A percentile compares a stretch with the other conserved stretches of the same genome.
Conservation (phyloP, 495 filamentous ascomycete species). For the Xylaria telfairii region DNA sequence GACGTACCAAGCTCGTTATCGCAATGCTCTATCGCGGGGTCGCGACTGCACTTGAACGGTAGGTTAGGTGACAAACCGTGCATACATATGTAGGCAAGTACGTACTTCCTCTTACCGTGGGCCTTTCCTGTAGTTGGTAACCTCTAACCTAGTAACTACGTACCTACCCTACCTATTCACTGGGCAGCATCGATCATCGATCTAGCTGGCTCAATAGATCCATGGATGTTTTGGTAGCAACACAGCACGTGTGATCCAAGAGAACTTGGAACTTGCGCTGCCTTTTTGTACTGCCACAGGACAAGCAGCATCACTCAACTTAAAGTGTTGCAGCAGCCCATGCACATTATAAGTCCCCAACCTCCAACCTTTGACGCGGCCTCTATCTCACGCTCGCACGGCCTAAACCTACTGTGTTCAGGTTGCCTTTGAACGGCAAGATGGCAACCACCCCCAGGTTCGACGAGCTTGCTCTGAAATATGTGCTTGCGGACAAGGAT, state of each 20-base stretch:
- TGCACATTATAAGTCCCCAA: neutral
- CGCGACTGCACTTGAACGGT: neutral
- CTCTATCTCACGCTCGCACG: neutral
- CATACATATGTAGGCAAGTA: neutral
- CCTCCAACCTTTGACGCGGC: neutral
- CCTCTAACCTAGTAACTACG: neutral
- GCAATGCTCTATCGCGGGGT: constrained; percentile 13
- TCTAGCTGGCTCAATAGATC: neutral
- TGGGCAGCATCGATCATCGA: neutral
- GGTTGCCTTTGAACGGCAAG: constrained; percentile 9
- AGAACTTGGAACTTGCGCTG: no score
- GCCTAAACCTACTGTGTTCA: neutral
- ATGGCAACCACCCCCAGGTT: constrained; percentile 48
- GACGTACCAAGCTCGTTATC: constrained; percentile 11
- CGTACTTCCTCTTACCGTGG: no score
- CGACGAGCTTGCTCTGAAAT: constrained; percentile 54
- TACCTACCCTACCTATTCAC: neutral
- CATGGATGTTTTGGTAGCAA: no score
- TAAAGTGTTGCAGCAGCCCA: neutral
- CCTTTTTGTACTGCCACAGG: no score
- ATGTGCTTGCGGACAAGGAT: constrained; percentile 51
- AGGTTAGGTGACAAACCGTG: neutral
- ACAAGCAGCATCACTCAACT: constrained; percentile 1
- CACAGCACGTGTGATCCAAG: neutral
- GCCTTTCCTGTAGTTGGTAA: no score